Conservation (phyloP, 2,329 filamentous ascomycete species). For the Dothiorella sarmentorum region DNA sequence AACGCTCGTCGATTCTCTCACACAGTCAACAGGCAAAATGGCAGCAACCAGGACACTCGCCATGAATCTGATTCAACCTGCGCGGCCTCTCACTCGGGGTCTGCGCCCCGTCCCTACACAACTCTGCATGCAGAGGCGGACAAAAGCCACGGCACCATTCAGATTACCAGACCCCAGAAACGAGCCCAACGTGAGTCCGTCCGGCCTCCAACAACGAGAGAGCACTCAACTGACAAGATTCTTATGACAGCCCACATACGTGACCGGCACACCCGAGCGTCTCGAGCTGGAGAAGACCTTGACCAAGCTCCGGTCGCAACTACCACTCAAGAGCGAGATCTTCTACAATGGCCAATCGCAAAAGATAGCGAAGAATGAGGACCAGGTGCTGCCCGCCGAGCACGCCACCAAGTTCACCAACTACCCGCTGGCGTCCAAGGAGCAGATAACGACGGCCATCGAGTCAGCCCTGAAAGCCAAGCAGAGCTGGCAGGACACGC, state of each 20-base stretch:
- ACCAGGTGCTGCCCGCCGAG: constrained; percentile 29
- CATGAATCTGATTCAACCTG: constrained; percentile 17
- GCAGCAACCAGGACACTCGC: constrained; percentile 22
- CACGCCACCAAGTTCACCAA: constrained; percentile 73
- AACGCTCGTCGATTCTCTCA: background rate
- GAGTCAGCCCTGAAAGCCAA: constrained; percentile 79
- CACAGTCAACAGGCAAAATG: constrained; percentile 16
- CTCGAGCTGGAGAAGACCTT: constrained; percentile 26
- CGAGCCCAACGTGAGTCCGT: constrained; percentile 25
- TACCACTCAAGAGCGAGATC: constrained; percentile 29
- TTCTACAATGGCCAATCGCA: constrained; percentile 29
- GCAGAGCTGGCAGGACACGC: constrained; percentile 78
- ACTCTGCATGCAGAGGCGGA: constrained; percentile 24
- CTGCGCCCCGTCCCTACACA: background rate
- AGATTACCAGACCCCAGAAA: constrained; percentile 29
- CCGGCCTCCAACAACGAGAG: background rate
- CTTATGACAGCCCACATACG: constrained; percentile 24
- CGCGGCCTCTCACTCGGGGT: background rate
- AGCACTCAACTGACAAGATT: background rate
- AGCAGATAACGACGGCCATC: constrained; percentile 77
- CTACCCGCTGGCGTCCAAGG: constrained; percentile 75
- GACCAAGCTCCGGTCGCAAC: constrained; percentile 27
- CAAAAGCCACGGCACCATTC: constrained; percentile 30
- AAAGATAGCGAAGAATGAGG: constrained; percentile 25
- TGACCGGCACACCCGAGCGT: constrained; percentile 29